Evolutionary conservation across 306 rosid genomes (phyloP).

Genomic region (Prunus mira): DNA sequence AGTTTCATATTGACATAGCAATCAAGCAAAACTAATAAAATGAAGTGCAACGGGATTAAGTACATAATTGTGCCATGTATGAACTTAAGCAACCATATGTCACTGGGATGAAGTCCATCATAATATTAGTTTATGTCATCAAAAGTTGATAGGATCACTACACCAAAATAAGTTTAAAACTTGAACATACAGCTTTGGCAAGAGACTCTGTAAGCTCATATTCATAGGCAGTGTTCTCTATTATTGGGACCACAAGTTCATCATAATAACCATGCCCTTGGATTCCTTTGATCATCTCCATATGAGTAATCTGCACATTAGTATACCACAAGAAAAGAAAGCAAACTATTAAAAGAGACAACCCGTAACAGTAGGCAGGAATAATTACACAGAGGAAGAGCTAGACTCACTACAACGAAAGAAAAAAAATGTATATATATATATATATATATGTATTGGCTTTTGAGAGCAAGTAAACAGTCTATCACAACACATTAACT

Average conservation of each 20-base stretch:
- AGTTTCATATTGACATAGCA: not conserved
- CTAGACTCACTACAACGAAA: not conserved
- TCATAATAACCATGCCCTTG: slow-evolving; percentile 96
- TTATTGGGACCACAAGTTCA: slow-evolving; percentile 92
- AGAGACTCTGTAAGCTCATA: slow-evolving; percentile 84
- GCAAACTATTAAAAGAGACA: not conserved
- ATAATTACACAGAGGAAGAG: not conserved
- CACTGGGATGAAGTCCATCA: not conserved
- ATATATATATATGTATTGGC: not conserved
- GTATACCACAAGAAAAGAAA: slow-evolving; percentile 15
- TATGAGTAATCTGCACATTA: slow-evolving; percentile 84
- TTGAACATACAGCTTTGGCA: slow-evolving; percentile 83
- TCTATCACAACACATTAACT: not conserved
- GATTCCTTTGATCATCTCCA: slow-evolving; percentile 99
- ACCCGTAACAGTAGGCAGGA: slow-evolving; percentile 19
- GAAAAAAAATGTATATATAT: not conserved
- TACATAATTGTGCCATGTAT: not conserved
- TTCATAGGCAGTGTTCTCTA: slow-evolving; percentile 90
- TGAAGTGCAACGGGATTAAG: not conserved
- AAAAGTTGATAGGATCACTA: not conserved
- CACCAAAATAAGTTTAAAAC: not conserved
- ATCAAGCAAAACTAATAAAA: slow-evolving; percentile 9
- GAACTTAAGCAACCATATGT: not conserved
- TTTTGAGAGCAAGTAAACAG: slow-evolving; percentile 17
- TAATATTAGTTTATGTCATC: not conserved